These are phyloP conservation scores for Suillus cothurnatus DNA, from an alignment of 768 basidiomycete genomes.

Conservation along the genomic window DNA sequence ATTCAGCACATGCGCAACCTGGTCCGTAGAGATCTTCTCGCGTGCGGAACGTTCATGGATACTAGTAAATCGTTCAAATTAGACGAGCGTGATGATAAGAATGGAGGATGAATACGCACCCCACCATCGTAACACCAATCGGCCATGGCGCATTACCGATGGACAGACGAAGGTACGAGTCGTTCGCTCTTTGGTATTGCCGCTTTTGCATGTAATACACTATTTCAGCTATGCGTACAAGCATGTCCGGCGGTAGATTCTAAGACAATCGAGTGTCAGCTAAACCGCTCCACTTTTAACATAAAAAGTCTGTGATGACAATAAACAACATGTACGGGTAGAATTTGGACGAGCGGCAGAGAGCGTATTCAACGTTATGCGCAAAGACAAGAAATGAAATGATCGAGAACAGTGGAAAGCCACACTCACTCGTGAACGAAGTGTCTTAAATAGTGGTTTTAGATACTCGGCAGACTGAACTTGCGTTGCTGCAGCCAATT, in stretches of 20 bases:
- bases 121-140: conserved; percentile 99
- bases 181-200: conserved; percentile 94
- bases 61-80: conserved; percentile 39
- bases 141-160: conserved; percentile 99
- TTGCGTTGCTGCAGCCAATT: conserved; percentile 92
- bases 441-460: conserved; percentile 91
- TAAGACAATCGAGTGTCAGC: conserved; percentile 23
- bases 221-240: conserved; percentile 87
- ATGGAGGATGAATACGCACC: conserved; percentile 51
- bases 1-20: conserved; percentile 97
- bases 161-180: conserved; percentile 93
- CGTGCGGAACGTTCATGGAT: conserved; percentile 98
- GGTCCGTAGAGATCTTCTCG: conserved; percentile 96
- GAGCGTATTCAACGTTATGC: not conserved
- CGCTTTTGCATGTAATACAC: conserved; percentile 96
- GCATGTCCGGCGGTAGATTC: conserved; percentile 83
- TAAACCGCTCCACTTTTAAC: not conserved
- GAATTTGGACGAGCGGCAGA: not conserved
- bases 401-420: not conserved
- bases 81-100: not conserved
- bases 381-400: not conserved
- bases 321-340: not conserved
- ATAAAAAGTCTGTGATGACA: not conserved
- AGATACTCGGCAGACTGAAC: conserved; percentile 95
- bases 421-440: conserved; percentile 81